Evolutionary conservation across 306 rosid genomes (phyloP).

Genomic region (Quercus dentata): DNA sequence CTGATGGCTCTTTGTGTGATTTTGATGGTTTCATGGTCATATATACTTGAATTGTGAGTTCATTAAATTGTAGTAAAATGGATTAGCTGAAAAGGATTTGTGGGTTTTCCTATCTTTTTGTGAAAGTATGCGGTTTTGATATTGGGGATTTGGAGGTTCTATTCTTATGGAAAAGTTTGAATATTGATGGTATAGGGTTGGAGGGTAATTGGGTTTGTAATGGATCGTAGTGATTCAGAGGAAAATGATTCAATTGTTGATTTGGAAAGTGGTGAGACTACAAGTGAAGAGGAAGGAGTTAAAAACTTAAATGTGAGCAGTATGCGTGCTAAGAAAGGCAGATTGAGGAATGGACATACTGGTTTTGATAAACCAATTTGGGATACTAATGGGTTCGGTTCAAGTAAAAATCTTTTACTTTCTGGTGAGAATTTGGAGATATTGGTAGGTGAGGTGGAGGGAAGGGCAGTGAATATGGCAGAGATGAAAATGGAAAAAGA

Average conservation of each 20-base stretch:
- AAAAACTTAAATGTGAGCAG: neutral
- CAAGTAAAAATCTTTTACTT: slow-evolving; percentile 1
- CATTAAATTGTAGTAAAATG: neutral
- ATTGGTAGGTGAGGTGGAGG: neutral
- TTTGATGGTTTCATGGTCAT: neutral
- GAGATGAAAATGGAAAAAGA: slow-evolving; percentile 2
- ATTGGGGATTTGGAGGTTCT: neutral
- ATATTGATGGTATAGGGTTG: neutral
- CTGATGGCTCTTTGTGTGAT: neutral
- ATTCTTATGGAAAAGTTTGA: neutral
- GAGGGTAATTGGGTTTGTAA: neutral
- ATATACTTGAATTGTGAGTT: neutral
- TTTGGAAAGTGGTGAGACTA: slow-evolving; percentile 29
- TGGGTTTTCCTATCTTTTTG: neutral
- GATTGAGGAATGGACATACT: slow-evolving; percentile 13
- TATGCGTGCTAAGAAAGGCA: slow-evolving; percentile 13
- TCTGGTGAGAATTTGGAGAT: slow-evolving; percentile 6
- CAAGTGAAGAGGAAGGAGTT: slow-evolving; percentile 19
- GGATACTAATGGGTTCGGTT: slow-evolving; percentile 4
- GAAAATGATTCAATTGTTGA: slow-evolving; percentile 25
- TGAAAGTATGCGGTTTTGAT: neutral
- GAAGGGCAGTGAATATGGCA: neutral
- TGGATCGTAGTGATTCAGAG: slow-evolving; percentile 9
- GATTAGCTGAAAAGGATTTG: neutral
- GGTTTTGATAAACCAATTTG: neutral